Base-by-base conservation (phyloP, 768 basidiomycete species). In the Mycena galericulata region DNA sequence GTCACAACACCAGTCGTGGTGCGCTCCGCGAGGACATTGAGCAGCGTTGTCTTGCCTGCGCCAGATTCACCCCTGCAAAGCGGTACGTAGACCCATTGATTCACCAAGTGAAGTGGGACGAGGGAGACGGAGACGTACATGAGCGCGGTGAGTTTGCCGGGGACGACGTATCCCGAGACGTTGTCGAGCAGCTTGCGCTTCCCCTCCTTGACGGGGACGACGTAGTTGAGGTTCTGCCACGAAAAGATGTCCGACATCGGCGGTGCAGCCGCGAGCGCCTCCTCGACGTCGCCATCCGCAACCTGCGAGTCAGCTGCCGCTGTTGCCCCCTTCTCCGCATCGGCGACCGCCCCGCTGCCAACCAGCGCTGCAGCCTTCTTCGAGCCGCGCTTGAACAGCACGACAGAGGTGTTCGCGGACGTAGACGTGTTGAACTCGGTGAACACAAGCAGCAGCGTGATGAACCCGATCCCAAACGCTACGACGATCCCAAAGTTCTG, bases 111-210 rank as follows among this genome's bases (percentile, higher is more conserved):
- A 12, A 22, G 14, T 14, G 14, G 6, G 14, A 36, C 34, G n/a
- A 15, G 22, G 10, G 36, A 24, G 24, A 15, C 4, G 20, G 22
- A 55, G 6, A 81, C 89, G 62, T 85, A 95, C 94, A 91, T 95
- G 73, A 90, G 85, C 59, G 92, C 92, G 0, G 92, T 93, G 63
- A 95, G 78, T 65, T 88, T 94, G 7, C 95, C 95, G 0, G 94
- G 95, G 12, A 87, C 88, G n/a, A 94, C 93, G 76, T 86, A 96
- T 0, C 94, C 94, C 29, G 89, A 92, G 14, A 96, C 85, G 50
- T 93, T 86, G 69, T 94, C 86, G 60, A 95, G 81, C 2, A 95
- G 82, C 32, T 77, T 79, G 40, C 86, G 80, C 24, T 78, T 72
- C 9, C 85, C 87, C 4, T 83, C 83, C 3, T 79, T 68, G 17